Evolutionary conservation across 768 basidiomycete species (phyloP).

Genomic region (Pholiota molesta): DNA sequence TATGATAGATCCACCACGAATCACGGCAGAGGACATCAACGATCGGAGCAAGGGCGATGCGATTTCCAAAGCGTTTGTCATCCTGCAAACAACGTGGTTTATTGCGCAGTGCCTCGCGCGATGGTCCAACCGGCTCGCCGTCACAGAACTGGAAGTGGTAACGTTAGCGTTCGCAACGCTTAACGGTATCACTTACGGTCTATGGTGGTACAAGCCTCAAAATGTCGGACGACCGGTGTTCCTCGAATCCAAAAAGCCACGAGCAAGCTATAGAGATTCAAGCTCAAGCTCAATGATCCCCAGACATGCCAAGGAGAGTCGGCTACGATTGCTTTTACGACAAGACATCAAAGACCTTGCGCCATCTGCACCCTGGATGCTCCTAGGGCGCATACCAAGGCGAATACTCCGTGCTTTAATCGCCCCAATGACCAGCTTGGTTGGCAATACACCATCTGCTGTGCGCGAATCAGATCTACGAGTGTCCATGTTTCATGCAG

Average conservation of each 20-base stretch:
- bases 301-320: no score
- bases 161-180: slow-evolving; percentile 37
- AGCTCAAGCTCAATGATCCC: no score
- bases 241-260: background rate
- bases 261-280: no score
- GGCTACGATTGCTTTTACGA: background rate
- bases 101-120: slow-evolving; percentile 32
- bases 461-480: no score
- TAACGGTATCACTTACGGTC: slow-evolving; percentile 30
- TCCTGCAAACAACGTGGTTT: slow-evolving; percentile 40
- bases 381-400: background rate
- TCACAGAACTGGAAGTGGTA: slow-evolving; percentile 37
- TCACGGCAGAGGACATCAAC: slow-evolving; percentile 22
- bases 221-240: slow-evolving; percentile 25
- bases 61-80: slow-evolving; percentile 34
- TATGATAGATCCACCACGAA: slow-evolving; percentile 18
- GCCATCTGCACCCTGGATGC: no score
- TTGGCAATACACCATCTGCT: no score
- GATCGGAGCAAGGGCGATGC: slow-evolving; percentile 36
- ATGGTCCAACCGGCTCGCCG: slow-evolving; percentile 21
- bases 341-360: no score
- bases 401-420: no score
- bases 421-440: no score
- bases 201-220: slow-evolving; percentile 45
- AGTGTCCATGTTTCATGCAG: no score